Conservation (phyloP, 345 rosid species). For the Ailanthus altissimus region DNA sequence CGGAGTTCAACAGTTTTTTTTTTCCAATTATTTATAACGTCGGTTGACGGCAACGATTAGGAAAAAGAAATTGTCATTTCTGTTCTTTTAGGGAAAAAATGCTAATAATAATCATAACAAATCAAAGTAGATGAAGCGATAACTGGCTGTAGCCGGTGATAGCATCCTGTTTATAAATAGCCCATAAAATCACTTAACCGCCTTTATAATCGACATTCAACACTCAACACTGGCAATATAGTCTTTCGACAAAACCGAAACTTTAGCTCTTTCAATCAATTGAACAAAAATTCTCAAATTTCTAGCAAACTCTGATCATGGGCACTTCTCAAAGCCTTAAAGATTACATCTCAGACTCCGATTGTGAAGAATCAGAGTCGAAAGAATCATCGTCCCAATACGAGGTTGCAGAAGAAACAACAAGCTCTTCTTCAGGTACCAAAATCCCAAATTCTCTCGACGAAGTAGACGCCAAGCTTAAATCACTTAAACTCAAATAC, state of each 20-base stretch:
- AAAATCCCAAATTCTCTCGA: constrained; percentile 32
- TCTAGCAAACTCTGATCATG: constrained; percentile 29
- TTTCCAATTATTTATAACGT: too few species aligned
- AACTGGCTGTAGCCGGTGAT: constrained; percentile 14
- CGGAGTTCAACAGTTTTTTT: too few species aligned
- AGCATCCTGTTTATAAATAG: background rate
- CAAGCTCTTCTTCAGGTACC: constrained; percentile 36
- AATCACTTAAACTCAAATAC: constrained; percentile 62
- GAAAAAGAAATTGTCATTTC: too few species aligned
- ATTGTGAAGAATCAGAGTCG: constrained; percentile 34
- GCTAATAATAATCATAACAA: background rate
- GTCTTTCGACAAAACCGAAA: too few species aligned
- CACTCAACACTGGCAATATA: too few species aligned
- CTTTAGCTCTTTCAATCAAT: background rate
- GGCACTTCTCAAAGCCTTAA: constrained; percentile 75
- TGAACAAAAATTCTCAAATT: background rate
- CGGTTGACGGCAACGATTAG: too few species aligned
- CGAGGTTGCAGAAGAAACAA: constrained; percentile 39
- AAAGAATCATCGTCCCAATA: constrained; percentile 32
- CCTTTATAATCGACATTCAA: background rate
- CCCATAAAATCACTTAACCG: background rate
- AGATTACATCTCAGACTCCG: constrained; percentile 56
- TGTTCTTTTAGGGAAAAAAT: too few species aligned
- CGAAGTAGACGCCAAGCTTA: constrained; percentile 62
- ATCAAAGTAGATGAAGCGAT: background rate